These are phyloP conservation scores for Fusarium sp. DNA, from an alignment of 2,329 filamentous ascomycete genomes.

Conservation along the genomic window DNA sequence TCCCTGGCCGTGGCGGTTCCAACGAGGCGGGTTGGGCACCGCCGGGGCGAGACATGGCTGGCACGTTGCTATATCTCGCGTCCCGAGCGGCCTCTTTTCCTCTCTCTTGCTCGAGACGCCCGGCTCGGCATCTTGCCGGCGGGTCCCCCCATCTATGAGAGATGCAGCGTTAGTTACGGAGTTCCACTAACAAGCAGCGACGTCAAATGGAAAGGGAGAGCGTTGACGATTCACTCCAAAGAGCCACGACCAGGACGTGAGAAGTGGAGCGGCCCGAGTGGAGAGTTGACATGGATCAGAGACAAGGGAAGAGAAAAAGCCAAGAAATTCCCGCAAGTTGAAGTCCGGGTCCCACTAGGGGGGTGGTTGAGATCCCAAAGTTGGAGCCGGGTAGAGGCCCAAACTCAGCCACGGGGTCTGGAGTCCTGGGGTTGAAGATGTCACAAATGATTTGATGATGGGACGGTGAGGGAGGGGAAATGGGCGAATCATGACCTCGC, in stretches of 20 bases:
- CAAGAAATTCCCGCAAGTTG: slow-evolving; percentile 29
- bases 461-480: slow-evolving; percentile 6
- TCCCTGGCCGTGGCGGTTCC: slow-evolving; percentile 58
- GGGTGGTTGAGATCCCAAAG: slow-evolving; percentile 2
- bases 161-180: slow-evolving; percentile 1
- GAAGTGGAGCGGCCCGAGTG: slow-evolving; percentile 18
- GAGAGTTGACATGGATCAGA: slow-evolving; percentile 26
- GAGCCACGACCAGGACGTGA: slow-evolving; percentile 4
- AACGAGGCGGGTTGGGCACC: slow-evolving; percentile 67
- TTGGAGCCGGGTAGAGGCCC: slow-evolving; percentile 4
- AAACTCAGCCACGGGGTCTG: slow-evolving; percentile 9
- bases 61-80: slow-evolving; percentile 73
- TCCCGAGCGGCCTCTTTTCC: slow-evolving; percentile 67
- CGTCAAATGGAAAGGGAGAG: slow-evolving; percentile 18
- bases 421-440: slow-evolving; percentile 14
- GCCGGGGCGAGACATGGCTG: slow-evolving; percentile 67
- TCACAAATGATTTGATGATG: slow-evolving; percentile 22
- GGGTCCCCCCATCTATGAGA: slow-evolving; percentile 52
- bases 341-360: slow-evolving; percentile 25
- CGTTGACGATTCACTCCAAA: slow-evolving; percentile 6
- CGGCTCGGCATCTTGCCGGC: slow-evolving; percentile 67
- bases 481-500: slow-evolving; percentile 15
- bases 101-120: slow-evolving; percentile 69
- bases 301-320: slow-evolving; percentile 7
- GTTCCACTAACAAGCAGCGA: slow-evolving; percentile 8